Percentiles rank a stretch among this genome's conserved stretches.
These are phyloP conservation scores for Friedmanniomyces endolithicus DNA, from an alignment of 495 filamentous ascomycete genomes.

Conservation along the genomic window DNA sequence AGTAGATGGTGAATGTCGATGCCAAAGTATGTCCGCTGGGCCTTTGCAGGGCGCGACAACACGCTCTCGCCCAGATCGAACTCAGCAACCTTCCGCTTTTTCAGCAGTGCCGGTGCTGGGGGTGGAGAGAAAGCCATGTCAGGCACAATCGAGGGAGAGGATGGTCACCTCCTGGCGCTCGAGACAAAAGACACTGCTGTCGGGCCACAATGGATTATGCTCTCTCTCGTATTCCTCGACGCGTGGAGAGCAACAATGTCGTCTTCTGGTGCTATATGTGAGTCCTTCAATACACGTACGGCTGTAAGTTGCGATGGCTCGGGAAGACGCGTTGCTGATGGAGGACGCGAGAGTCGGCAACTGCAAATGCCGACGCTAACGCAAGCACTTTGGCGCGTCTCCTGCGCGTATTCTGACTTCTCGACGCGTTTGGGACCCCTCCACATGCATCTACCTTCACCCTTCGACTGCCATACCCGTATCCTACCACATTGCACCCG, in stretches of 20 bases:
- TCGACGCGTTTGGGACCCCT: too few species aligned
- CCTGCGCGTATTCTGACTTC: too few species aligned
- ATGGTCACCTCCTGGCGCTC: conserved; percentile 40
- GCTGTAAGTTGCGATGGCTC: conserved; percentile 21
- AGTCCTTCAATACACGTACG: too few species aligned
- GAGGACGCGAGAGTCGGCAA: too few species aligned
- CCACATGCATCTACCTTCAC: too few species aligned
- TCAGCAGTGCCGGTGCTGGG: conserved; percentile 39
- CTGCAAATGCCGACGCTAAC: too few species aligned
- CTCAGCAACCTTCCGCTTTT: conserved; percentile 15
- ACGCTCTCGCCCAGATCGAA: conserved; percentile 11
- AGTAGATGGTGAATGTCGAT: conserved; percentile 77
- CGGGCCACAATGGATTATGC: conserved; percentile 49
- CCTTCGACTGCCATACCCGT: too few species aligned
- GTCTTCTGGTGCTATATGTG: too few species aligned
- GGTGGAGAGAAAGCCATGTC: conserved; percentile 55
- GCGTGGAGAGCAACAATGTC: conserved; percentile 48
- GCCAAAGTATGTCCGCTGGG: conserved; percentile 78
- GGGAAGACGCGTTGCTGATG: too few species aligned
- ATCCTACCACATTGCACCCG: too few species aligned
- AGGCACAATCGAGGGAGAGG: conserved; percentile 43
- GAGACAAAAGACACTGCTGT: conserved; percentile 47
- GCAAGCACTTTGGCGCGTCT: too few species aligned
- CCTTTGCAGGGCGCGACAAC: conserved; percentile 43
- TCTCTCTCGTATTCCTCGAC: conserved; percentile 49